Base-by-base conservation (phyloP, 192 early-diverging fungal species). In the Coemansia sp. region DNA sequence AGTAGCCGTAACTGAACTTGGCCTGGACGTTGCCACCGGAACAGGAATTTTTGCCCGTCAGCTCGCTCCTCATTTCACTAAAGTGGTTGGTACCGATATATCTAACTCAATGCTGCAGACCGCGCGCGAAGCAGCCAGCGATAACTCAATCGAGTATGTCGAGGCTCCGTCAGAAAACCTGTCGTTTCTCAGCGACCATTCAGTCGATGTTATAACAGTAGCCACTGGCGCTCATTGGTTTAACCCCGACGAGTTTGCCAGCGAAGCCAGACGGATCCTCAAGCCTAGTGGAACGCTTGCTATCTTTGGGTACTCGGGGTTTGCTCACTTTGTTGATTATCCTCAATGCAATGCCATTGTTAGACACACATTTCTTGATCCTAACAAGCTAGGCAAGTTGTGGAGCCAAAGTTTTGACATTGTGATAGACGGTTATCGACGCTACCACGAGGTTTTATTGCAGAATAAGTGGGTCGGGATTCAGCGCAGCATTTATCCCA, bases 151-250 rank as follows among this genome's bases (percentile, higher is more conserved):
- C 12, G 60, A 78, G n/a, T 83, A 67, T 40, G 28, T 71, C 22
- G 60, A 68, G 44, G 62, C 69, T 0, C 40, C 72, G 1, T 69
- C 75, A 26, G 81, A 82, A 17, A 42, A 48, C 14, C 64, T 78
- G 22, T 11, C 44, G 26, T 68, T 68, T 23, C 44, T 78, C 14
- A 44, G 60, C 15, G 28, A 37, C 47, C 14, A 51, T 14, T 66
- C 69, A 1, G 81, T 75, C 6, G 75, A 83, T 48, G 50, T 83
- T 10, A 57, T 78, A 8, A 78, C 81, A 3, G 74, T 72, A 19
- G 75, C 81, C 8, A 68, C 66, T 2, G 75, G 60, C 0, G 75
- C 69, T 5, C 81, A 83, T 37, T 83, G 72, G 68, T 77, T 83
- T 48, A 48, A 78, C 25, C 28, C 62, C 21, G 46, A 64, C 6